These are phyloP conservation scores for Pontederia crassipes DNA, from an alignment of 176 grass and related monocot genomes.

Conservation along the genomic window DNA sequence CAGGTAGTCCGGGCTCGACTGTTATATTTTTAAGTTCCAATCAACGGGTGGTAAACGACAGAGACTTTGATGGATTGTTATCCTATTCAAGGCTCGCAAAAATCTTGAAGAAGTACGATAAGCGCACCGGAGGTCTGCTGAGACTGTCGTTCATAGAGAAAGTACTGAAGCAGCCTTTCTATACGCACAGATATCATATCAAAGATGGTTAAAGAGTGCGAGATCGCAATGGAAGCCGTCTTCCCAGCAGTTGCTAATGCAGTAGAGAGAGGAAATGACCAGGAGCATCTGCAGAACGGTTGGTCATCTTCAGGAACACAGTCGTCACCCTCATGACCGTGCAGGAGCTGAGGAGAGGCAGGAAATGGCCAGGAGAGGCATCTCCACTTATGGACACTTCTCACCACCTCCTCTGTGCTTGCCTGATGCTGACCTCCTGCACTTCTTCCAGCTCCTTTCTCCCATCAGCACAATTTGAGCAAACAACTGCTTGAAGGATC, in stretches of 20 bases:
- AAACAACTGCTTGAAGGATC: too few species aligned
- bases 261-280: background rate
- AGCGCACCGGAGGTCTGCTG: constrained; percentile 36
- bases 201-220: constrained; percentile 55
- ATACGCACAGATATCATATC: constrained; percentile 45
- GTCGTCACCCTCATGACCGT: constrained; percentile 46
- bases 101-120: constrained; percentile 36
- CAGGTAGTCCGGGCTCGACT: too few species aligned
- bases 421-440: constrained; percentile 28
- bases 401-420: constrained; percentile 39
- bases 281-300: background rate
- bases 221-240: constrained; percentile 43
- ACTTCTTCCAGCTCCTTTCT: constrained; percentile 24
- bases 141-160: constrained; percentile 48
- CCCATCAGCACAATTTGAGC: constrained; percentile 23
- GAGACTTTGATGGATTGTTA: too few species aligned
- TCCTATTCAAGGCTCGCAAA: constrained; percentile 41
- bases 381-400: constrained; percentile 48
- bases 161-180: constrained; percentile 12
- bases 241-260: constrained; percentile 16
- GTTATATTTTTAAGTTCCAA: background rate
- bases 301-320: constrained; percentile 53
- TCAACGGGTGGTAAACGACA: too few species aligned
- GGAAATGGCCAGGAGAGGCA: too few species aligned
- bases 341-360: constrained; percentile 44